A percentile compares a stretch with the other conserved stretches of the same genome.
These are phyloP conservation scores for Xylaria curta DNA, from an alignment of 495 filamentous ascomycete species.

Conservation along the genomic window DNA sequence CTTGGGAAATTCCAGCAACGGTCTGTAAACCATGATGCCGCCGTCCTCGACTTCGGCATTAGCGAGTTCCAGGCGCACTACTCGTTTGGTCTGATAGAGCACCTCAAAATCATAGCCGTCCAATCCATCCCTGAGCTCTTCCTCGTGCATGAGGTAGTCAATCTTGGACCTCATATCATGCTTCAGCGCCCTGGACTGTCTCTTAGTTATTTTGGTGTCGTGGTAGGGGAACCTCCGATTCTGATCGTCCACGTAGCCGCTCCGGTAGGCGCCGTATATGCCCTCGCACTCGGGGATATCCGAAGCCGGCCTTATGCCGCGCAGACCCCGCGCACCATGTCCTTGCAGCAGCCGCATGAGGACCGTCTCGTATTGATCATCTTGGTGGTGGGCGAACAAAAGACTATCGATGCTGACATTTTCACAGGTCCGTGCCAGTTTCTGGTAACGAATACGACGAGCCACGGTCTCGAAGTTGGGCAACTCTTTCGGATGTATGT, in stretches of 20 bases:
- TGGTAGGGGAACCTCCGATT: conserved; percentile 32
- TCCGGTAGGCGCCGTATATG: conserved; percentile 71
- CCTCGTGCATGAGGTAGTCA: conserved; percentile 8
- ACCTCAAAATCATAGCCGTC: conserved; percentile 37
- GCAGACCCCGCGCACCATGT: conserved; percentile 67
- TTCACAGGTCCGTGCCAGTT: conserved; percentile 66
- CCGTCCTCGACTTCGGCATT: conserved; percentile 63
- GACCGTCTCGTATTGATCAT: conserved; percentile 88
- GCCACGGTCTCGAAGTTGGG: conserved; percentile 80
- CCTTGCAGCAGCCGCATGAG: conserved; percentile 72
- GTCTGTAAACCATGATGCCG: conserved; percentile 74
- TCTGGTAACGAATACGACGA: conserved; percentile 73
- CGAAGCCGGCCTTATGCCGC: conserved; percentile 67
- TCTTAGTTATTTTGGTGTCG: conserved; percentile 29
- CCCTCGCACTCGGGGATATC: conserved; percentile 85
- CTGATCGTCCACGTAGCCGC: conserved; percentile 61
- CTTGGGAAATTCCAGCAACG: conserved; percentile 78
- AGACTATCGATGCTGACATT: conserved; percentile 57
- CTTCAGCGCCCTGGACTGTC: conserved; percentile 31
- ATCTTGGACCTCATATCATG: conserved; percentile 32
- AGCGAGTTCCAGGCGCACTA: conserved; percentile 21
- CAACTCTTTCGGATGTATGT: conserved; percentile 48
- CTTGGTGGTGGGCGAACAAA: conserved; percentile 81
- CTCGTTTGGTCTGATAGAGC: conserved; percentile 27
- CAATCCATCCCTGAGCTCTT: conserved; percentile 23